A percentile compares a stretch with the other conserved stretches of the same genome.
Evolutionary conservation across 257 asterid species (phyloP).

Genomic region (Capsicum chinense): DNA sequence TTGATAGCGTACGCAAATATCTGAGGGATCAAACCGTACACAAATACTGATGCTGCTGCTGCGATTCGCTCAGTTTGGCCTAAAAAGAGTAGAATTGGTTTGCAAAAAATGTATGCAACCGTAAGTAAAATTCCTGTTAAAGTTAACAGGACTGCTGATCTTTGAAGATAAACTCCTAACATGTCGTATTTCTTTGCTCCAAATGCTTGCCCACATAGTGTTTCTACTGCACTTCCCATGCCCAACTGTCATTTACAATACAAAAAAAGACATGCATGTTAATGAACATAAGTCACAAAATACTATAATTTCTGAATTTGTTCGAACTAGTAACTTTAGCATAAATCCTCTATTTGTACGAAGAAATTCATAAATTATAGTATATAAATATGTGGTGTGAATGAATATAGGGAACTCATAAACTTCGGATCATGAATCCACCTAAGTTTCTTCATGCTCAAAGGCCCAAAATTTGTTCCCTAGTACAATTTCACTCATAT

Average conservation of each 20-base stretch:
- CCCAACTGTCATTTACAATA: conserved; percentile 27
- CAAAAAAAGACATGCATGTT: not conserved
- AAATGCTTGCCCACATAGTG: conserved; percentile 38
- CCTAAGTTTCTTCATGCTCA: not conserved
- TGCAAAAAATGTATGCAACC: conserved; percentile 6
- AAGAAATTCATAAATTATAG: not conserved
- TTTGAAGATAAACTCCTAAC: conserved; percentile 34
- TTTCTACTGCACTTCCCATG: conserved; percentile 40
- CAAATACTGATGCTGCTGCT: conserved; percentile 27
- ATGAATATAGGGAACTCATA: not conserved
- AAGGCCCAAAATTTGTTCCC: not conserved
- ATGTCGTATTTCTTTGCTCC: conserved; percentile 31
- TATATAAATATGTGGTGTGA: not conserved
- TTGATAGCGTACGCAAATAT: conserved; percentile 28
- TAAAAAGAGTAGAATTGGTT: conserved; percentile 27
- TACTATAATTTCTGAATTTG: no score
- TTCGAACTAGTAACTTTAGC: not conserved
- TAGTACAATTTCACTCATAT: no score
- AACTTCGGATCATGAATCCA: not conserved
- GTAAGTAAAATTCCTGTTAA: conserved; percentile 26
- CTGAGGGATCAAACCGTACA: conserved; percentile 33
- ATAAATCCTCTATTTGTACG: not conserved
- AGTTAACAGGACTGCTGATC: conserved; percentile 31
- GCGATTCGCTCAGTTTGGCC: conserved; percentile 32
- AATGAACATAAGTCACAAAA: not conserved